Conservation (phyloP, 306 rosid genomes). For the Trifolium repens region DNA sequence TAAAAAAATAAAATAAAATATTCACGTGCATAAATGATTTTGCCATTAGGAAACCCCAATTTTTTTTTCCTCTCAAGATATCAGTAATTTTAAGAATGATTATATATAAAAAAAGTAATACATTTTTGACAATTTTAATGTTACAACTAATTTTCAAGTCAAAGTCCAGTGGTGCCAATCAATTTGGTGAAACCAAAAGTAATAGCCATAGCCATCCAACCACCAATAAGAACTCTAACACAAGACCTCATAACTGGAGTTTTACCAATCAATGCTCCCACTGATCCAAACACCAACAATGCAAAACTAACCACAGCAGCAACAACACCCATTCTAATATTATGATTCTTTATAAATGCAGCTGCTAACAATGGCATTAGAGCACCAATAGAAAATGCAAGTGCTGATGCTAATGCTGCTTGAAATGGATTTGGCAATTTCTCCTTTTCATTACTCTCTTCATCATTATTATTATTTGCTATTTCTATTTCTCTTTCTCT, state of each 20-base stretch:
- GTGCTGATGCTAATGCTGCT: constrained; percentile 72
- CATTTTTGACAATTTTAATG: no score
- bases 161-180: constrained; percentile 47
- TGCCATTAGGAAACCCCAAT: no score
- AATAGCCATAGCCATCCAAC: constrained; percentile 81
- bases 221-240: constrained; percentile 63
- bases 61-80: no score
- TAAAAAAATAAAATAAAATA: no score
- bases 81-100: no score
- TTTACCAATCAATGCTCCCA: constrained; percentile 64
- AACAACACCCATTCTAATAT: constrained; percentile 56
- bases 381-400: constrained; percentile 69
- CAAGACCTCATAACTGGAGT: constrained; percentile 59
- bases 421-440: constrained; percentile 68
- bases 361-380: constrained; percentile 69
- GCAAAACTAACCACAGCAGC: constrained; percentile 52
- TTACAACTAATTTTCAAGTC: background rate
- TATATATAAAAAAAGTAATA: no score
- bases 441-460: constrained; percentile 40
- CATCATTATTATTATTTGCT: background rate
- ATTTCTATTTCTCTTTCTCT: constrained; percentile 23
- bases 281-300: constrained; percentile 58
- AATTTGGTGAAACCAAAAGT: constrained; percentile 73
- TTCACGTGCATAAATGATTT: no score
- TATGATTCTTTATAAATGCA: constrained; percentile 50